Evolutionary conservation across 2,329 filamentous ascomycete genomes (phyloP), one percentile per base, ranked within the genome.

Genomic region (Pyricularia pennisetigena): DNA sequence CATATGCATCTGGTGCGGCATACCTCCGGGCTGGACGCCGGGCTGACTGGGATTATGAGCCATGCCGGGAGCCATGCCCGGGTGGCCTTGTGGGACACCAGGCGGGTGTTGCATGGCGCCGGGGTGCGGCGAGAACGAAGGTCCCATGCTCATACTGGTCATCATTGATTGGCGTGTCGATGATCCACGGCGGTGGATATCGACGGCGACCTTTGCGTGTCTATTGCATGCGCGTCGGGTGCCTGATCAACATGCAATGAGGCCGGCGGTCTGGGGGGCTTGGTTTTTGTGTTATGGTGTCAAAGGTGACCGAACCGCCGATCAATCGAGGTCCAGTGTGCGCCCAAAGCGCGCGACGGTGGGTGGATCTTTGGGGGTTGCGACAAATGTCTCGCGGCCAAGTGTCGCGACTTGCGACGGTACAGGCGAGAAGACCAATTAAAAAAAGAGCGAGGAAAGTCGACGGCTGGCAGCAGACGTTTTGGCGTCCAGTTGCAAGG

Each of bases 1-100:
- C 81, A 91, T 90, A 73, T 91, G 89, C 73, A 88, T 83, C 78
- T 91, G 90, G 76, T 90, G 90, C 72, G 85, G 85, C 77, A 90
- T 88, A 57, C 83, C 84, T 70, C 80, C 84, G 30, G 86, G 87
- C 71, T 90, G 89, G 67, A 82, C 84, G 77, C 90, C 90, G 72
- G 87, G 88, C 75, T 91, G 89, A 72, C 86, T 89, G 67, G 87
- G 88, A 73, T 89, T 90, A 67, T 90, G 89, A 74, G 83, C 84
- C 84, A 88, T 87, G 68, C 84, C 85, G 10, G 83, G 84, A 23
- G 82, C 84, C 81, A 88, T 86, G 70, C 71, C 71, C 5, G 87
- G 87, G 76, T 90, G 88, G 41, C 86, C 86, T 57, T 85, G 82
- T 71, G 86, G 85, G 72, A 90, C 87, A 72, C 88, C 89, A 71